Percentiles rank a stretch among this genome's conserved stretches.
phyloP scores from a whole-genome alignment of 2,329 filamentous ascomycete genomes.

The Penicillium sp. region DNA sequence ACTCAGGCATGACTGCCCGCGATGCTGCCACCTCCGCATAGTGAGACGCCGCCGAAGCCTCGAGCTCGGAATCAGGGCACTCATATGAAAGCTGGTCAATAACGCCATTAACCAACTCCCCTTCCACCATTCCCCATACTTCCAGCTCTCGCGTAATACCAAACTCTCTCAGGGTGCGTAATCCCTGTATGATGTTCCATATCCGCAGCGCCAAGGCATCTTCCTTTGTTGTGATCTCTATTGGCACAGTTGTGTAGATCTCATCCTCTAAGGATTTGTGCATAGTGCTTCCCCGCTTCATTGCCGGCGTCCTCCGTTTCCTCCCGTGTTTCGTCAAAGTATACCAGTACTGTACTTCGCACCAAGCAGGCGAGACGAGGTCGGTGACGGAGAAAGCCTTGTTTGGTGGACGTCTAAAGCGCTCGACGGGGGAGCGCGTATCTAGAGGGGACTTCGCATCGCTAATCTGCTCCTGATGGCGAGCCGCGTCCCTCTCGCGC shows the following conservation, averaged over 20 bases:
- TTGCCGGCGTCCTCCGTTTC: conserved; percentile 76
- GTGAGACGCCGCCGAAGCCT: conserved; percentile 60
- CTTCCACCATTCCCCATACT: conserved; percentile 84
- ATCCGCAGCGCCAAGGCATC: conserved; percentile 81
- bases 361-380: conserved; percentile 88
- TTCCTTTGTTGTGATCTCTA: conserved; percentile 75
- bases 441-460: conserved; percentile 40
- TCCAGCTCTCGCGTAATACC: conserved; percentile 78
- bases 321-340: conserved; percentile 77
- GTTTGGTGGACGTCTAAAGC: conserved; percentile 76
- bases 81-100: conserved; percentile 84
- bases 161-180: conserved; percentile 72
- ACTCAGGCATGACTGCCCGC: conserved; percentile 44
- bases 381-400: conserved; percentile 88
- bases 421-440: conserved; percentile 69
- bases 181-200: conserved; percentile 89
- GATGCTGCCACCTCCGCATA: conserved; percentile 44
- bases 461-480: conserved; percentile 33
- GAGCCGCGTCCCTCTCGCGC: conserved; percentile 33
- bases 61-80: conserved; percentile 74
- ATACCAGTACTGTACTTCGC: conserved; percentile 92
- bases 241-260: conserved; percentile 75
- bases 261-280: conserved; percentile 86
- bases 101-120: conserved; percentile 82
- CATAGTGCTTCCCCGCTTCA: conserved; percentile 79